Base-by-base conservation (phyloP, 495 filamentous ascomycete species). In the Podospora anserina region DNA sequence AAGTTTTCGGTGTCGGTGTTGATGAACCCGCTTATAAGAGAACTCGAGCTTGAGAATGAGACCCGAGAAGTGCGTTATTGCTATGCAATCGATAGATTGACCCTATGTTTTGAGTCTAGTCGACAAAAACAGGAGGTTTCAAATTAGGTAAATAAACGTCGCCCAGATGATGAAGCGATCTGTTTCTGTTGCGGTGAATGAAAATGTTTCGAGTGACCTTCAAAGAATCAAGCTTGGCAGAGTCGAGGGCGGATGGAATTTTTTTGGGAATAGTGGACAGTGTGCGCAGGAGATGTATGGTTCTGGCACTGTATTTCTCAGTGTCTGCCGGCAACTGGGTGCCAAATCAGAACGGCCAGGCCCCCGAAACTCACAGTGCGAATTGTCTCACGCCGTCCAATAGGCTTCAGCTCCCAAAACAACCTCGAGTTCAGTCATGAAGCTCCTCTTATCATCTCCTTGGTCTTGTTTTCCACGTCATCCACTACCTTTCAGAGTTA, bases 11-110 rank as follows among this genome's bases (percentile, higher is more conserved):
- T 11, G 9, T 11, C 18, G 44, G 19, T 66, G 28, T 34, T 61
- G 53, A 18, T 56, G 27, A 61, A 61, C 59, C 59, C 13, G 59
- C 59, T 61, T 61, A 28, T 61, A 61, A 18, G 30, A 61, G 30
- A 30, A 49, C 39, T 49, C 13, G 39, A 49, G 7, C 16, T 11
- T 49, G 39, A 49, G 7, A 11, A 49, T 49, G 39, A 49, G 15
- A 49, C 30, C 4, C 7, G 30, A 32, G 7, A 32, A 32, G 30
- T 7, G 30, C 30, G 4, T 32, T 32, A 4, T 0, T 32, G 4
- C 7, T 0, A 7, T 32, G 30, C 30, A 32, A 6, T 32, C 23
- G 30, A 6, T 49, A 11, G 9, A 18, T 49, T 18, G 7, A 49
- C 2, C 0, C 39, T 49, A 1, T 49, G 39, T 6, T 39, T 39